Evolutionary conservation across 164 flowering plant genomes (phyloP), one percentile per base, ranked within the genome.

Genomic region (Piper betle): DNA sequence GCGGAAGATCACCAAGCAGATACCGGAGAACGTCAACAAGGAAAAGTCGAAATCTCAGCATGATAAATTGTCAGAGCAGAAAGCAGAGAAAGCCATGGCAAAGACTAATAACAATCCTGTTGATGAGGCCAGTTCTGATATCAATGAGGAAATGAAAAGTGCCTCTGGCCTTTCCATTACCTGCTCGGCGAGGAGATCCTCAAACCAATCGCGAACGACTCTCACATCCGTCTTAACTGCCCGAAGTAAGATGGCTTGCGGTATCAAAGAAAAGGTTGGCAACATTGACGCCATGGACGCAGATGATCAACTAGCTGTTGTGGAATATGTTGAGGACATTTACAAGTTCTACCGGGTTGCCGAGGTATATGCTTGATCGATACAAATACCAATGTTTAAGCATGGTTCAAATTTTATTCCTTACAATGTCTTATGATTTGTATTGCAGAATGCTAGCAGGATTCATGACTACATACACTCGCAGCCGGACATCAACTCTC

Each of bases 181-280:
- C n/a, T n/a, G n/a, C 43, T 9, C 43, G 43, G 43, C 4, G 43
- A 41, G 43, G 43, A 41, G 9, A 41, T 4, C 6, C 43, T 41
- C 43, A 4, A 9, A 9, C 43, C 43, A 41, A 9, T 4, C 48
- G 64, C 73, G 57, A 69, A 60, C 4, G 4, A 79, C 91, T 55
- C 81, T 83, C 3, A 78, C 86, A 55, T 75, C 91, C 11, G 74
- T 82, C 50, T 86, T 90, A 41, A 78, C 86, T 55, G 94, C 97
- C 46, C 59, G 96, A 69, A 93, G 99, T 95, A 86, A 93, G 86
- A 81, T 76, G 65, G 95, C 92, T 53, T 85, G 93, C 68, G 93
- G 95, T 10, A 2, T 86, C 58, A 87, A 82, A 70, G 84, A 77
- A 40, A 60, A 68, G 50, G 71, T 81, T 55, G 71, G 76, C 5